Evolutionary conservation across 768 basidiomycete genomes (phyloP).

Genomic region (Mycena pura): DNA sequence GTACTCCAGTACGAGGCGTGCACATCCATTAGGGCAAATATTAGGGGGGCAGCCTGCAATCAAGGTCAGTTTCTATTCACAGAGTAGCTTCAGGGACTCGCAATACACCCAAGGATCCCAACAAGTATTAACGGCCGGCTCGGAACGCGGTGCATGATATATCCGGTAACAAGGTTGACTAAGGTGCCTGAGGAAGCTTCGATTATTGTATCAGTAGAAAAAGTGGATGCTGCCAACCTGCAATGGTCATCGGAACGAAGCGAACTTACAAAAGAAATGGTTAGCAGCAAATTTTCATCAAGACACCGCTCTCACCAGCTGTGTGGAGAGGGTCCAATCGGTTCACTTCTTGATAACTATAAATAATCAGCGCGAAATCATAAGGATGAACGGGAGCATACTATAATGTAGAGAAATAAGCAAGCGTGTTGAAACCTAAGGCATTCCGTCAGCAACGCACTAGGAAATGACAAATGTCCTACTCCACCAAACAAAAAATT

Average conservation of each 20-base stretch:
- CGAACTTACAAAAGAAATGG: slow-evolving; percentile 23
- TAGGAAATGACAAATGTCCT: slow-evolving; percentile 34
- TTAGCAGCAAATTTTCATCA: background rate
- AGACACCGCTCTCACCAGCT: slow-evolving; percentile 15
- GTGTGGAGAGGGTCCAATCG: slow-evolving; percentile 38
- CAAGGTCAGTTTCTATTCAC: background rate
- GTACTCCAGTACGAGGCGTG: background rate
- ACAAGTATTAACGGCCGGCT: slow-evolving; percentile 27
- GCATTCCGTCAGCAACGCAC: slow-evolving; percentile 33
- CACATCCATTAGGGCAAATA: background rate
- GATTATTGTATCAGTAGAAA: background rate
- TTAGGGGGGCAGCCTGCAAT: background rate
- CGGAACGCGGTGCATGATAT: slow-evolving; percentile 34
- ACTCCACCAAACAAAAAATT: slow-evolving; percentile 17
- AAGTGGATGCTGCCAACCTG: slow-evolving; percentile 12
- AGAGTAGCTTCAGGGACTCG: background rate
- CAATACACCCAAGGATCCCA: background rate
- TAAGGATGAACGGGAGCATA: slow-evolving; percentile 7
- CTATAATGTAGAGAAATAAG: slow-evolving; percentile 35
- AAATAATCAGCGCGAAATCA: background rate
- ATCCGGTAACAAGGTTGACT: slow-evolving; percentile 28
- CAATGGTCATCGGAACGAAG: slow-evolving; percentile 41
- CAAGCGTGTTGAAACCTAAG: slow-evolving; percentile 37
- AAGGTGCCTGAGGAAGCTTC: slow-evolving; percentile 21
- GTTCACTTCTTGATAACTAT: slow-evolving; percentile 40